A percentile compares a stretch with the other conserved stretches of the same genome.
These are phyloP conservation scores for Acanthamoeba royreba DNA, from an alignment of 208 protist genomes.

Conservation along the genomic window DNA sequence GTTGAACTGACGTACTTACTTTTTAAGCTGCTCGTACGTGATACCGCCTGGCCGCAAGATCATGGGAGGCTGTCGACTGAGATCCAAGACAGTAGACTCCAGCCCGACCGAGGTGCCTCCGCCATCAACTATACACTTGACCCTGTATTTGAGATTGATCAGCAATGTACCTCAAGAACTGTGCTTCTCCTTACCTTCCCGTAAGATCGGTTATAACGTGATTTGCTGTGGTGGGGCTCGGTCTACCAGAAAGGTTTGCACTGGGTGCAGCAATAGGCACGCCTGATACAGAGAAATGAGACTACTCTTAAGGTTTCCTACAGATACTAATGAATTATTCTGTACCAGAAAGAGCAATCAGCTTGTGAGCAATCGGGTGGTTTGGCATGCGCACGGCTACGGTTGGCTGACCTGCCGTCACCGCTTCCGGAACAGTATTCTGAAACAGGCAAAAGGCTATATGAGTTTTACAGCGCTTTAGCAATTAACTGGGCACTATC, in stretches of 20 bases:
- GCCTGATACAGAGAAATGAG: neutral
- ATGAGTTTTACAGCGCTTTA: neutral
- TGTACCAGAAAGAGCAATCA: neutral
- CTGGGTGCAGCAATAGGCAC: neutral
- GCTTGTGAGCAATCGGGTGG: neutral
- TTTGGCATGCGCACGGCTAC: neutral
- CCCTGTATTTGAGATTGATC: neutral
- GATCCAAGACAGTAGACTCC: slow-evolving; percentile 64
- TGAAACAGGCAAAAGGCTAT: neutral
- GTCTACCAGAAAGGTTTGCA: neutral
- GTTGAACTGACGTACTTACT: neutral
- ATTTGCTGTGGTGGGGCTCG: neutral
- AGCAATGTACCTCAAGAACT: too few species aligned
- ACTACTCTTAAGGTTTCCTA: neutral
- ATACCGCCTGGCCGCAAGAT: slow-evolving; percentile 61
- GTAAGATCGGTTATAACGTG: neutral
- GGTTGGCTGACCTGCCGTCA: neutral
- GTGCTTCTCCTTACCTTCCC: too few species aligned
- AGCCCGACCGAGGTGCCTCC: slow-evolving; percentile 52
- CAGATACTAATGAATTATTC: neutral
- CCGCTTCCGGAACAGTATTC: neutral
- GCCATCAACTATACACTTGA: slow-evolving; percentile 46
- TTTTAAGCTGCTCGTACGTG: slow-evolving; percentile 51
- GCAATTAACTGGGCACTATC: neutral
- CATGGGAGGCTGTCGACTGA: slow-evolving; percentile 34